Conservation (phyloP, 108 stramenopile genomes). For the Halocafeteria seosinensis region DNA sequence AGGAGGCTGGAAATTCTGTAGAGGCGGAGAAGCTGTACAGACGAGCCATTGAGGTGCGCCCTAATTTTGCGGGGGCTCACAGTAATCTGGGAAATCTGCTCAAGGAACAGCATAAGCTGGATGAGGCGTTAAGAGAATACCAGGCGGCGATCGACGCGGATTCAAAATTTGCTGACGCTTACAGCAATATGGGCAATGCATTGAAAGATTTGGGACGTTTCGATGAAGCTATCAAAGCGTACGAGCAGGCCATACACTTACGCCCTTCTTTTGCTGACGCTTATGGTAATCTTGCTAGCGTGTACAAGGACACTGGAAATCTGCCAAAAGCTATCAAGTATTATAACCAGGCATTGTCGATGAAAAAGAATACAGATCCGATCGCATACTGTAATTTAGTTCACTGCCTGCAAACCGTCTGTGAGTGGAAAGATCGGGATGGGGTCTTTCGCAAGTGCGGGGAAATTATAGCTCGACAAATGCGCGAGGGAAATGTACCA, state of each 20-base stretch:
- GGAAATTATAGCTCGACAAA: neutral
- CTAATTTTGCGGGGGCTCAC: conserved; percentile 45
- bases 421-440: conserved; percentile 38
- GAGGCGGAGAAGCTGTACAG: conserved; percentile 36
- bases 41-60: conserved; percentile 36
- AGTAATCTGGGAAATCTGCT: conserved; percentile 40
- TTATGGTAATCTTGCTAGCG: conserved; percentile 37
- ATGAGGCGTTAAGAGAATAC: conserved; percentile 43
- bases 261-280: conserved; percentile 50
- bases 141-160: conserved; percentile 33
- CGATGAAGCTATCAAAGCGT: conserved; percentile 31
- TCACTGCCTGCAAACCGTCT: conserved; percentile 28
- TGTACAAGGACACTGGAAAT: conserved; percentile 28
- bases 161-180: conserved; percentile 44
- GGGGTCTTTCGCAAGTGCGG: conserved; percentile 12
- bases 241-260: conserved; percentile 30
- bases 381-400: conserved; percentile 41
- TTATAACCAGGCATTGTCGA: conserved; percentile 36
- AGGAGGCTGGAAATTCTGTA: conserved; percentile 35
- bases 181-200: conserved; percentile 41
- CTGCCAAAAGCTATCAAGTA: conserved; percentile 46
- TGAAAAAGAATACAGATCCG: conserved; percentile 42
- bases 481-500: conserved; percentile 6
- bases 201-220: conserved; percentile 33
- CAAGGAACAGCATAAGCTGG: conserved; percentile 39